Base-by-base conservation (phyloP, 2,329 filamentous ascomycete genomes). In the Beauveria asiatica region DNA sequence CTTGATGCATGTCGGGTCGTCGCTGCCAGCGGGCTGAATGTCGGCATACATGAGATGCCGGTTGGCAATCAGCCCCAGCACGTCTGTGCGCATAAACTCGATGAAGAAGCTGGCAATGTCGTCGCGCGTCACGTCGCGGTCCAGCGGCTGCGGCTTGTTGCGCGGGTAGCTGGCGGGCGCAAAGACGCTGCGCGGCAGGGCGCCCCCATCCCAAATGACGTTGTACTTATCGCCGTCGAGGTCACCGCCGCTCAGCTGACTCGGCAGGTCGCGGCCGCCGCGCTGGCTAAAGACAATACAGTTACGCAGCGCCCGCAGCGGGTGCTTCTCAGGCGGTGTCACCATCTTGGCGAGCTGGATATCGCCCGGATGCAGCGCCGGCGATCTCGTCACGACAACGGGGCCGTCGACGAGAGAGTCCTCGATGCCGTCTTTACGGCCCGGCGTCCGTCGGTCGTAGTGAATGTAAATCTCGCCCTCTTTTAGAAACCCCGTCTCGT, bases 41-140 rank as follows among this genome's bases (percentile, higher is more conserved):
- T 91, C 88, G 0, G 87, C 84, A 17, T 89, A 67, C 1, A 88
- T 78, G 64, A 85, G 78, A 66, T 91, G 88, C 2, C 79, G 73
- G 0, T 73, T 84, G 0, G 87, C 85, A 64, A 91, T 89, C 49
- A 85, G 69, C 0, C 86, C 86, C 1, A 90, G 71, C 19, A 84
- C 78, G 65, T 90, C 85, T 0, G 81, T 83, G 62, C 80, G 78
- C 84, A 90, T 89, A 62, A 90, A 91, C 17, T 85, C 77, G n/a
- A 95, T 78, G 64, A 96, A 94, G 72, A 93, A 94, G 11, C 88
- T 77, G 0, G 84, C 85, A 75, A 96, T 94, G 65, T 95, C 90
- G 0, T 81, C 70, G 2, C 72, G 71, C 1, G 71, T 72, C 0
- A 95, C 88, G 0, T 73, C 63, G 1, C 87, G 78, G 8, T 80